Conservation (phyloP, 371 early-diverging fungal species). For the Mortierella sp. region DNA sequence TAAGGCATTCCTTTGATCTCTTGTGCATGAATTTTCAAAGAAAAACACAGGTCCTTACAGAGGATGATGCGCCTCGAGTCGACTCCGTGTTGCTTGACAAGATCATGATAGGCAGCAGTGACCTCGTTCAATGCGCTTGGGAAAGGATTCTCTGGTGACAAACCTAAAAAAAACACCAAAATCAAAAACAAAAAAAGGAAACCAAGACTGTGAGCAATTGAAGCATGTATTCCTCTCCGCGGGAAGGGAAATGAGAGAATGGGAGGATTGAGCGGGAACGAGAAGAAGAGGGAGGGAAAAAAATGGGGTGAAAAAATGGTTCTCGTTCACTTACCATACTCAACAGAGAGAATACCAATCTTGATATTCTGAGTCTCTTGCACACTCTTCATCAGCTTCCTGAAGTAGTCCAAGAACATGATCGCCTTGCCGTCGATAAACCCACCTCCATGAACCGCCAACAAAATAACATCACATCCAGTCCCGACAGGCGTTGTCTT, state of each 20-base stretch:
- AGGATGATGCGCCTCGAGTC: conserved; percentile 33
- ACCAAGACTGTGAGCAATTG: background rate
- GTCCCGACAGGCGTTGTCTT: conserved; percentile 18
- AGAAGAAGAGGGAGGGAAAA: background rate
- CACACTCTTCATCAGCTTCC: conserved; percentile 59
- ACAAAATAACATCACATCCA: conserved; percentile 44
- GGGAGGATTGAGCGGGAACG: background rate
- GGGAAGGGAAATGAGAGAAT: background rate
- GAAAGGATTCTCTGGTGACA: conserved; percentile 60
- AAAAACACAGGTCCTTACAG: conserved; percentile 17
- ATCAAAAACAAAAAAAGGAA: background rate
- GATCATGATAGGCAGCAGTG: conserved; percentile 61
- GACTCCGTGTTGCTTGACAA: conserved; percentile 48
- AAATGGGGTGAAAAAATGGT: too few relatives aligned
- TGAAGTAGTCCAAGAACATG: conserved; percentile 37
- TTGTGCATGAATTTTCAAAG: background rate
- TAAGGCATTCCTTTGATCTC: background rate
- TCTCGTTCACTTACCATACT: conserved; percentile 61
- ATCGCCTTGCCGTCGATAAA: conserved; percentile 38
- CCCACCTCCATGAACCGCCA: conserved; percentile 48
- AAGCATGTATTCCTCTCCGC: background rate
- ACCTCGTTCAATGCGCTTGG: conserved; percentile 63
- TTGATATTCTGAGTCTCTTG: conserved; percentile 62
- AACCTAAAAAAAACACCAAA: conserved; percentile 18
- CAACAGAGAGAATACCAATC: conserved; percentile 67